Percentiles rank a stretch among this genome's conserved stretches.
These are phyloP conservation scores for Typha latifolia DNA, from an alignment of 176 grass and related monocot species.

Conservation along the genomic window DNA sequence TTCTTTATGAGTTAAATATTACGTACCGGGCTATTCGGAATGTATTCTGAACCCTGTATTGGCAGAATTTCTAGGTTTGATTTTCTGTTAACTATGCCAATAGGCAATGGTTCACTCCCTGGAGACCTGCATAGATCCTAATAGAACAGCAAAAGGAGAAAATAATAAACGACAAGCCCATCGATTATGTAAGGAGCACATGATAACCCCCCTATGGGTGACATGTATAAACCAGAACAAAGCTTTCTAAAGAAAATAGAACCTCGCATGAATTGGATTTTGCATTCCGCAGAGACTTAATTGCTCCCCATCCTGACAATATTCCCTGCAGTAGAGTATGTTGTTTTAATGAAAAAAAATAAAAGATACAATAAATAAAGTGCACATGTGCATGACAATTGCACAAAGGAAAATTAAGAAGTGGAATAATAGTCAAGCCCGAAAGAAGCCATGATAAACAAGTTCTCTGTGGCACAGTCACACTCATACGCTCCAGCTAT, in stretches of 20 bases:
- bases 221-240: background rate
- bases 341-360: too few species aligned
- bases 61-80: constrained; percentile 67
- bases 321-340: background rate
- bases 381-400: too few species aligned
- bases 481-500: too few species aligned
- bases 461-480: too few species aligned
- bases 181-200: background rate
- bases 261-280: constrained; percentile 3
- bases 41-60: constrained; percentile 29
- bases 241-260: background rate
- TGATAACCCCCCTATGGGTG: background rate
- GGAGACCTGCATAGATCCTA: constrained; percentile 41
- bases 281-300: background rate
- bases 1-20: background rate
- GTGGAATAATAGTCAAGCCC: too few species aligned
- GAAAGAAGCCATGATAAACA: too few species aligned
- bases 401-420: too few species aligned
- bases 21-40: constrained; percentile 17
- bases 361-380: too few species aligned
- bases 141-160: background rate
- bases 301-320: background rate
- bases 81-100: constrained; percentile 56
- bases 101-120: constrained; percentile 69
- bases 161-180: background rate